Evolutionary conservation across 257 asterid genomes (phyloP), one percentile per base, ranked within the genome.

Genomic region (Solanum chiquidenum): DNA sequence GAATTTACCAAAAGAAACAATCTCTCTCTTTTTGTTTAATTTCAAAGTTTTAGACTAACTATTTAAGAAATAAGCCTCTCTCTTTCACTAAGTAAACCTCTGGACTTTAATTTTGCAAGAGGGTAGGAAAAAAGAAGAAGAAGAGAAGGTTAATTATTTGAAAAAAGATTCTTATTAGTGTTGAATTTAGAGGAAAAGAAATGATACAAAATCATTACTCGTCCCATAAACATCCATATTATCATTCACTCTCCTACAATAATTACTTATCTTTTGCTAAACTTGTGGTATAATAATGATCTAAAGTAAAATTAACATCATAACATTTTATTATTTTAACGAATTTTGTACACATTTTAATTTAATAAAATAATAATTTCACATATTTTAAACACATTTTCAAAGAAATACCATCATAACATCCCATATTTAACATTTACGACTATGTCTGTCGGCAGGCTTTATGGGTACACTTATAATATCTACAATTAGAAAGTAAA

Each of bases 201-300:
- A 93, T 94, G 93, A 93, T 72, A 86, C 85, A 79, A 86, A 92
- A 93, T 93, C 89, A 94, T 93, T 91, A 87, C 92, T 89, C 89
- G 90, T 89, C 92, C 89, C 87, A 86, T 83, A 87, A 86, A 88
- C 88, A 89, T 77, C 37, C 89, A 82, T 87, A 86, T 69, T 87
- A 93, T 92, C 90, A 91, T 93, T 90, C 85, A 33, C 86, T 86
- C 86, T 71, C 87, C 23, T 13, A 74, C 16, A 44, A 73, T 86
- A 40, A 83, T 52, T 40, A 71, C 80, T 62, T 64, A 27, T 87
- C 88, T 88, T 83, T 91, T 77, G 83, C 91, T 87, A 79, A 79
- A 79, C 86, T 73, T 49, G 68, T 38, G 52, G 79, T 52, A 73
- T 74, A 12, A 79, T 49, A 35, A 8, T 66, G 85, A 69, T 42